Evolutionary conservation across 257 asterid species (phyloP), one percentile per base, ranked within the genome.

Genomic region (Mitragyna speciosa): DNA sequence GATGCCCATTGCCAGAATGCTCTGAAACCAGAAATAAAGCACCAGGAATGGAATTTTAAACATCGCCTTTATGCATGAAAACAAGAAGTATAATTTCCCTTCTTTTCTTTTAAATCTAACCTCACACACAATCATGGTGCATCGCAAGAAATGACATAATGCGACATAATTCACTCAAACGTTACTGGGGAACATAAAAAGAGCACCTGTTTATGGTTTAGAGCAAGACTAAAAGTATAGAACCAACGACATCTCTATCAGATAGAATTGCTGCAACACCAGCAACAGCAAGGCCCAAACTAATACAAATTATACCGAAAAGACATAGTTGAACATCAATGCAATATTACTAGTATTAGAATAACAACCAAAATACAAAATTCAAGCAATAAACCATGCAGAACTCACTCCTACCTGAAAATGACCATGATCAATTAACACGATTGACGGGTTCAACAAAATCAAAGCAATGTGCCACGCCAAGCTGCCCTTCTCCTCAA

Each of bases 341-440:
- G 20, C 20, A 47, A 26, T 48, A 54, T 12, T 70, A 49, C 33
- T 48, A 22, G 56, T 7, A 30, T 72, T 72, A 47, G 26, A 49
- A 10, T 33, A 39, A 45, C 39, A 31, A n/a, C 39, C 56, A 49
- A 31, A 30, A n/a, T 49, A 67, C 58, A 56, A 75, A 70, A 26
- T 22, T 30, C 33, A 51, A 58, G 22, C 12, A 63, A 36, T 16
- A 64, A 65, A 72, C 54, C 39, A 78, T 28, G 74, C 31, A 5
- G 47, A 76, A 22, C 75, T 41, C 72, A 2, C 66, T 72, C 80
- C 80, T 72, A 95, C 98, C 97, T 91, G 98, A 88, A 94, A 94
- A 88, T 96, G 97, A 48, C 99, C 98, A 82, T 96, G 98, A 85
- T 96, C 98, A 80, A 96, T 92, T 96, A 96, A 87, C 81, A 96